phyloP scores from a whole-genome alignment of 2,329 filamentous ascomycete genomes.

The Fusarium sp. region DNA sequence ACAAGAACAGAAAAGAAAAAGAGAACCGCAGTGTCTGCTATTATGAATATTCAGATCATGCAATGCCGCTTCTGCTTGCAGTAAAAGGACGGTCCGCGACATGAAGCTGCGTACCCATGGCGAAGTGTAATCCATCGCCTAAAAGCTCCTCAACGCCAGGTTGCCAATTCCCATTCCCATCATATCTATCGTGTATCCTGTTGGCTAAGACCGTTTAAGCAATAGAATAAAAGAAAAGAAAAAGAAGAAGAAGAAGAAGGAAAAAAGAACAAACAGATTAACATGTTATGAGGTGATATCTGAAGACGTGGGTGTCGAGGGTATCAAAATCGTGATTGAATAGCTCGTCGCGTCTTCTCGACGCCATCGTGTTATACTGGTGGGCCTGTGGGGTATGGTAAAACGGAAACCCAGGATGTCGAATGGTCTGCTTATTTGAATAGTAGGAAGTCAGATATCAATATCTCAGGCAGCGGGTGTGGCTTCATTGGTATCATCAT shows the following conservation, averaged over 20 bases:
- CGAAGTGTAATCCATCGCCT: conserved; percentile 10
- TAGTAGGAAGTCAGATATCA: background rate
- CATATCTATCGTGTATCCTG: conserved; percentile 37
- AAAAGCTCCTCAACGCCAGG: conserved; percentile 34
- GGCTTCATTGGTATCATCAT: background rate
- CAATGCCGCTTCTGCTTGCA: conserved; percentile 16
- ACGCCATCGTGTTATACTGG: background rate
- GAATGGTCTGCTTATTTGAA: background rate
- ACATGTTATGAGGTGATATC: background rate
- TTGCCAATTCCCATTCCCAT: conserved; percentile 21
- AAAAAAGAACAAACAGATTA: background rate
- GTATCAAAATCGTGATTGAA: background rate
- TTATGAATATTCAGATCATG: conserved; percentile 5
- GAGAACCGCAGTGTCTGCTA: background rate
- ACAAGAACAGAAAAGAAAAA: background rate
- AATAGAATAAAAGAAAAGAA: background rate
- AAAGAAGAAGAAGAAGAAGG: background rate
- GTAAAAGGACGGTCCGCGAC: background rate
- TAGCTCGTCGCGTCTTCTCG: background rate
- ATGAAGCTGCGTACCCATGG: too few species aligned
- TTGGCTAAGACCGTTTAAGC: conserved; percentile 23
- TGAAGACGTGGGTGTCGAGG: background rate
- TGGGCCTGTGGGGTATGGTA: background rate
- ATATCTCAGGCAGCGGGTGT: background rate
- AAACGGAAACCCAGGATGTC: background rate